A percentile compares a stretch with the other conserved stretches of the same genome.
These are phyloP conservation scores for Vitis amurensis DNA, from an alignment of 164 flowering plant genomes.

Conservation along the genomic window DNA sequence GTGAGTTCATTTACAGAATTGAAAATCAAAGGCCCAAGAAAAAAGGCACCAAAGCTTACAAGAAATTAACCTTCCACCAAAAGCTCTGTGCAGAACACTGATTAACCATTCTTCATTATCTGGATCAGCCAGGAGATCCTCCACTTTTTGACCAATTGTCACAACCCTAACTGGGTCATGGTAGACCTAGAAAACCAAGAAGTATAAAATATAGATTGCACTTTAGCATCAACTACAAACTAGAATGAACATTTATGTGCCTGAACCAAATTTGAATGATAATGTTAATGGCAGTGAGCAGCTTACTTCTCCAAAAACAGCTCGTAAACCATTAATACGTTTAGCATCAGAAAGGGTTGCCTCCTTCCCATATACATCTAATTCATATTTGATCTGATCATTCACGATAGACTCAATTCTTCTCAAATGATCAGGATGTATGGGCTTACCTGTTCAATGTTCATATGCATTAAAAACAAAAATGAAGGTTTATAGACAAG, in stretches of 20 bases:
- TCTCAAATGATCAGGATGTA: no score
- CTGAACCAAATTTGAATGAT: not conserved
- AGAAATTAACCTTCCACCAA: slow-evolving; percentile 84
- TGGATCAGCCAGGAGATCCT: slow-evolving; percentile 83
- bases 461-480: no score
- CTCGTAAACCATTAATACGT: slow-evolving; percentile 82
- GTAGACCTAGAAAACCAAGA: slow-evolving; percentile 59
- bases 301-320: slow-evolving; percentile 98
- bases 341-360: slow-evolving; percentile 79
- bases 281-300: not conserved
- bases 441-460: no score
- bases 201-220: slow-evolving; percentile 1
- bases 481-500: not conserved
- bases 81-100: slow-evolving; percentile 81
- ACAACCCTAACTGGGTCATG: slow-evolving; percentile 99
- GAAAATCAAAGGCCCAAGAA: not conserved
- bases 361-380: slow-evolving; percentile 78
- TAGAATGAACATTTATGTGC: not conserved
- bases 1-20: not conserved
- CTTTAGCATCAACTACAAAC: not conserved
- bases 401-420: slow-evolving; percentile 88
- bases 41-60: not conserved
- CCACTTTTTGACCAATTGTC: slow-evolving; percentile 79
- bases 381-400: slow-evolving; percentile 75
- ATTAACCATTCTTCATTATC: slow-evolving; percentile 74